Base-by-base conservation (phyloP, 208 protist species). In the Crithidia mellificae region DNA sequence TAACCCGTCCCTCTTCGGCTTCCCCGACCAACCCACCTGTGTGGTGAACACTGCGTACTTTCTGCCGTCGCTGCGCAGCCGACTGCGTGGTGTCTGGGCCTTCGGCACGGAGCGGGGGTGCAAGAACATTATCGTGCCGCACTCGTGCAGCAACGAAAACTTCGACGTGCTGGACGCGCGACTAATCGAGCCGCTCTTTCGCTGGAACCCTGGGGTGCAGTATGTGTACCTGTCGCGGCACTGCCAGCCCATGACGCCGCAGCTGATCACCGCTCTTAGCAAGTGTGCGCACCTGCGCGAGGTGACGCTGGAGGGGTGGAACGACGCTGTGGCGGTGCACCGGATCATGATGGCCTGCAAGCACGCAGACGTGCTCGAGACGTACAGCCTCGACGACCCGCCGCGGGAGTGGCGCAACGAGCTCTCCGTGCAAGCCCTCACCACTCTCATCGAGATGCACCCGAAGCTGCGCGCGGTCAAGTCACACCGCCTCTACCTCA, bases 371-470 rank as follows among this genome's bases (percentile, higher is more conserved):
- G 76, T 88, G 51, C 53, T 96, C 22, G 91, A 96, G 58, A 84
- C 87, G 6, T 93, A 84, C 67, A 90, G 81, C 49, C 77, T 86
- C 6, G 79, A 91, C 66, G 88, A 96, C 59, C 68, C 74, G 8
- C 82, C 81, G 43, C 81, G 87, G 3, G 64, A 86, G 36, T 96
- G 91, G 87, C 87, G 85, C 62, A 92, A 91, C 74, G 91, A 96
- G 72, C 71, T 96, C 1, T 81, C 85, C 30, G 88, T 96, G 54
- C 88, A 96, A 76, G 88, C 91, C 1, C 84, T 96, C 32, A 81
- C 80, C 2, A 93, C 88, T 2, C 76, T 96, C 8, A 90, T 93
- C 63, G 91, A 96, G 80, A 96, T 96, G 91, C 88, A 96, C 77
- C 91, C 91, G 7, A 87, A 85, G 59, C 73, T 96, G 53, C 80